Evolutionary conservation across 768 basidiomycete species (phyloP), one percentile per base, ranked within the genome.

Genomic region (Plicaturopsis crispa): DNA sequence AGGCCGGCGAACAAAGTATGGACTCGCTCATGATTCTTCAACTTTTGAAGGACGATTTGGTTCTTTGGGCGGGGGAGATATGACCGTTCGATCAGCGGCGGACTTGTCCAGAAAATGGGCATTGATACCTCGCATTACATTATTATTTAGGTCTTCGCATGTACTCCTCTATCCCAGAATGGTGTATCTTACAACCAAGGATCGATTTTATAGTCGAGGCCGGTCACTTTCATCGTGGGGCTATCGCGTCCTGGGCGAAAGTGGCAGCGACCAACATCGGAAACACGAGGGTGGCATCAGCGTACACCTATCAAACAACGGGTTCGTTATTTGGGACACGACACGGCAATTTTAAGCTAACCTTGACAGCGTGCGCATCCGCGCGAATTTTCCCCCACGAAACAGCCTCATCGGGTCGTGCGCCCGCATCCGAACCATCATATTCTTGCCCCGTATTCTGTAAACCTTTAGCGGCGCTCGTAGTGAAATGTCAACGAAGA

Each of bases 381-480:
- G 84, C 82, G 24, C 90, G 76, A 45, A 98, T 97, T 67, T 99
- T 99, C 1, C 96, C 96, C 96, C 96, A 99, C 3, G 88, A 92
- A 18, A 99, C 79, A 1, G 96, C 96, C 61, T 99, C 96, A 51
- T 99, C 96, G 6, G 96, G 96, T 42, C 89, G 70, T 22, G 96
- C 93, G 13, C 94, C 94, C 4, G 93, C 93, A 58, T 98, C 94
- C 6, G 92, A 97, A 2, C 96, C 96, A 56, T 99, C 96, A 48
- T 96, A 99, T 66, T 99, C 96, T 66, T 99, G 92, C 0, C 94
- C 96, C 2, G 96, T 99, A 53, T 98, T 99, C 87, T 90, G 46
- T 1, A 16, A 44, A 19, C 31, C n/a, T n/a, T n/a, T n/a, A n/a
- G n/a, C n/a, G n/a, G n/a, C n/a, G n/a, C n/a, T 11, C 24, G 33